Percentiles rank a stretch among this genome's conserved stretches.
phyloP scores from a whole-genome alignment of 2,329 filamentous ascomycete species.

The Xylariaceae sp. region DNA sequence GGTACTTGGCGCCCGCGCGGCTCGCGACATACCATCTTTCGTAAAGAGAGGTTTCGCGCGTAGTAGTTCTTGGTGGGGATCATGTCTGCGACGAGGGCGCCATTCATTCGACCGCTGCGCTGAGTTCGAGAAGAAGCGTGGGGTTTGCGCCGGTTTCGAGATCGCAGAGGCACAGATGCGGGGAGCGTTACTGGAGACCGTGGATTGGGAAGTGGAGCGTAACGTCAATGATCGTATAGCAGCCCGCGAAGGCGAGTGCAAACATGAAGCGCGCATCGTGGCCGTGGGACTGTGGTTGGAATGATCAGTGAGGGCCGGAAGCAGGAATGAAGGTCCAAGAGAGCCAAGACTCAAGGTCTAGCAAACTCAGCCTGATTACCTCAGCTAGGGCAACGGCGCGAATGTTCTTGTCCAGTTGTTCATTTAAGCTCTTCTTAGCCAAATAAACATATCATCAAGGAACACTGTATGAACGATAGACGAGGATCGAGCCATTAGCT shows the following conservation, averaged over 20 bases:
- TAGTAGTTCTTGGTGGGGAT: constrained; percentile 17
- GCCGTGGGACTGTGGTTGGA: not conserved
- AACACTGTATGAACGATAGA: no score
- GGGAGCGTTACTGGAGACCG: not conserved
- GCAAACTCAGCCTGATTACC: no score
- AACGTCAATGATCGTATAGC: constrained; percentile 6
- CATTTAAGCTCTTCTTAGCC: no score
- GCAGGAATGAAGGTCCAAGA: not conserved
- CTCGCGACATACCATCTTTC: constrained; percentile 30
- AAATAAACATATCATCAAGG: no score
- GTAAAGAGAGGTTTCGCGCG: constrained; percentile 40
- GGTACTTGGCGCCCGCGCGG: constrained; percentile 37
- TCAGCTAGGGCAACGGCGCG: no score
- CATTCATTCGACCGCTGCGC: constrained; percentile 20
- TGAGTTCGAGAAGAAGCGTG: constrained; percentile 20
- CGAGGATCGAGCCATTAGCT: no score
- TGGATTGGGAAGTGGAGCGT: not conserved
- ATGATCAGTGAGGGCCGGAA: not conserved
- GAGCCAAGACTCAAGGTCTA: not conserved
- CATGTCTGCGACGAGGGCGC: constrained; percentile 17
- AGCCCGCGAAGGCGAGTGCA: constrained; percentile 7
- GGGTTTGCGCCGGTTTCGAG: constrained; percentile 3
- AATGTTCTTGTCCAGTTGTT: no score
- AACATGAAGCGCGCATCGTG: constrained; percentile 21
- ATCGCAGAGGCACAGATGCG: constrained; percentile 5